Conservation (phyloP, 2,329 filamentous ascomycete species). For the Fusarium nurragi region DNA sequence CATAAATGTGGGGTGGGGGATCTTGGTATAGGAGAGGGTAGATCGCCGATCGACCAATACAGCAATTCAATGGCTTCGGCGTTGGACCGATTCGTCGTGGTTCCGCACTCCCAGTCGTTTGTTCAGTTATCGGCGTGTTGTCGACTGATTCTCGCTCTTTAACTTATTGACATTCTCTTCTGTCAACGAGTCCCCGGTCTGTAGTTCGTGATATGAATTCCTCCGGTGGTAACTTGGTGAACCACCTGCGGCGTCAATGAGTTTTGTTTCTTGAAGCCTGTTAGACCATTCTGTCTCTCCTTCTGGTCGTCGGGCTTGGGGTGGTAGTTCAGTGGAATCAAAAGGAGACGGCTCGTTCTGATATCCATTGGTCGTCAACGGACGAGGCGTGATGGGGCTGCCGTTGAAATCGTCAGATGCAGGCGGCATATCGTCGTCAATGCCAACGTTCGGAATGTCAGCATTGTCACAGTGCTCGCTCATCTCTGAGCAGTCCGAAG, state of each 20-base stretch:
- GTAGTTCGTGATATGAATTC: conserved; percentile 49
- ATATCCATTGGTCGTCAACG: conserved; percentile 50
- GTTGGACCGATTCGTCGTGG: conserved; percentile 6
- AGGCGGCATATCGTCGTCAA: conserved; percentile 41
- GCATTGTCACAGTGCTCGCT: conserved; percentile 55
- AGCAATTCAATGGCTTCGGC: conserved; percentile 11
- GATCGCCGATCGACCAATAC: conserved; percentile 16
- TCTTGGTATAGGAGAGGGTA: background rate
- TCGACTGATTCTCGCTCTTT: conserved; percentile 49
- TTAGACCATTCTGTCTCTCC: conserved; percentile 54
- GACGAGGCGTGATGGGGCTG: conserved; percentile 54
- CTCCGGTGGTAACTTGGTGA: conserved; percentile 47
- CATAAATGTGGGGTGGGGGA: conserved; percentile 1
- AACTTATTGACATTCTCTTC: conserved; percentile 64
- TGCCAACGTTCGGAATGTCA: conserved; percentile 52
- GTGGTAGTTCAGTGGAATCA: conserved; percentile 50
- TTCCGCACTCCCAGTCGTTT: background rate
- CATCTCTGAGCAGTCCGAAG: conserved; percentile 58
- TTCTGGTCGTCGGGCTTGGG: conserved; percentile 49
- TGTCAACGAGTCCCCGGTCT: conserved; percentile 58
- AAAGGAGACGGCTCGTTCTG: conserved; percentile 56
- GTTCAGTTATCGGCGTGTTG: conserved; percentile 28
- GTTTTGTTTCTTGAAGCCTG: conserved; percentile 58
- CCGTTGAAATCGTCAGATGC: conserved; percentile 45
- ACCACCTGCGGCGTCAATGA: conserved; percentile 58